Conservation (phyloP, 2,329 filamentous ascomycete species). For the Leptographium procerum region DNA sequence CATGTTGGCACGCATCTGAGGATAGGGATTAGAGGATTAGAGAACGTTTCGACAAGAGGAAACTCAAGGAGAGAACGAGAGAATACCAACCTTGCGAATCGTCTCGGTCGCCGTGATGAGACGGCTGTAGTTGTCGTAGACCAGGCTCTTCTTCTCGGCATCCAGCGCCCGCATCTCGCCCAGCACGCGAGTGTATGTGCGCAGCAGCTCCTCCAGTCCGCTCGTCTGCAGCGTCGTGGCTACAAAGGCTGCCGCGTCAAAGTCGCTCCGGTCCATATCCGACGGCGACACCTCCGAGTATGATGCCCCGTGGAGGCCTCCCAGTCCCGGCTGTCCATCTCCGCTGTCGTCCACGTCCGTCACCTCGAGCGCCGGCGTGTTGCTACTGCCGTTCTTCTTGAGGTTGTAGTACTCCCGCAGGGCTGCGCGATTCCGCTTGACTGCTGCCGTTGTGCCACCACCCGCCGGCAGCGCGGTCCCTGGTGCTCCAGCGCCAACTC, state of each 20-base stretch:
- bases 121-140: slow-evolving; percentile 98
- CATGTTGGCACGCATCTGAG: slow-evolving; percentile 67
- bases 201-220: slow-evolving; percentile 56
- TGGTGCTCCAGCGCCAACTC: too few relatives aligned
- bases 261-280: slow-evolving; percentile 64
- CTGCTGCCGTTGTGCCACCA: slow-evolving; percentile 16
- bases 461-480: too few relatives aligned
- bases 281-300: slow-evolving; percentile 48
- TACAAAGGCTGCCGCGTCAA: slow-evolving; percentile 63
- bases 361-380: slow-evolving; percentile 28
- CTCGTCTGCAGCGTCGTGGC: slow-evolving; percentile 47
- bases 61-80: not conserved
- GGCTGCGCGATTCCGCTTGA: slow-evolving; percentile 63
- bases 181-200: slow-evolving; percentile 58
- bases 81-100: slow-evolving; percentile 55
- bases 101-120: slow-evolving; percentile 94
- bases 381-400: slow-evolving; percentile 30
- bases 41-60: not conserved
- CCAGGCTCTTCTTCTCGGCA: slow-evolving; percentile 90
- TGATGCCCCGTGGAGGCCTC: not conserved
- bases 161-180: slow-evolving; percentile 82
- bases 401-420: slow-evolving; percentile 94
- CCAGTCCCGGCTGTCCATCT: slow-evolving; percentile 13
- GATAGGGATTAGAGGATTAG: not conserved
- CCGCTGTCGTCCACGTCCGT: slow-evolving; percentile 24